These are phyloP conservation scores for Sarocladium brachiariae DNA, from an alignment of 2,329 filamentous ascomycete genomes.

Conservation along the genomic window DNA sequence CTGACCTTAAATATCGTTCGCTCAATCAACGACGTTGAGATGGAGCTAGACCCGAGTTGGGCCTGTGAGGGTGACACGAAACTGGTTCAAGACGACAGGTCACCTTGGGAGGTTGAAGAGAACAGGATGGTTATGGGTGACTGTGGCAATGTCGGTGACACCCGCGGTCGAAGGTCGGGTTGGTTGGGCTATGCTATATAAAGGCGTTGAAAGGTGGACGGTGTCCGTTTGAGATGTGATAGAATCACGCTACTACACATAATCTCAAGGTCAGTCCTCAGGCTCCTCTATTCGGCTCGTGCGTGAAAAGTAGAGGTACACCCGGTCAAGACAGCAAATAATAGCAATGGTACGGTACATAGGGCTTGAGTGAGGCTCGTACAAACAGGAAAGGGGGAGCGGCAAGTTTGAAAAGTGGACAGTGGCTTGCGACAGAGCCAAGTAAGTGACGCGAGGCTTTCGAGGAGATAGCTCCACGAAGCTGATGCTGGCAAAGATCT, in stretches of 20 bases:
- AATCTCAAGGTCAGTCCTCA: background rate
- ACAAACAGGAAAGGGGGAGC: background rate
- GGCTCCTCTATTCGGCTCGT: background rate
- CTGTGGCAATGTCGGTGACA: conserved; percentile 2
- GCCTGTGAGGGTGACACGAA: conserved; percentile 6
- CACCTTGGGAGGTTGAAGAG: background rate
- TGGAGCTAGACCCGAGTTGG: conserved; percentile 5
- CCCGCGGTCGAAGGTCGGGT: background rate
- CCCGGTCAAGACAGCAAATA: background rate
- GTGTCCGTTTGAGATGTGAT: background rate
- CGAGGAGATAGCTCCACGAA: too few relatives aligned
- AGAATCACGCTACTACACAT: background rate
- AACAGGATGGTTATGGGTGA: background rate
- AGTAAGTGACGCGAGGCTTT: too few relatives aligned
- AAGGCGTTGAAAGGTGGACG: background rate
- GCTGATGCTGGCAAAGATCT: background rate
- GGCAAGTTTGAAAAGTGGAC: conserved; percentile 5
- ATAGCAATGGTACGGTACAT: background rate
- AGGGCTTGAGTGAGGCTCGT: background rate
- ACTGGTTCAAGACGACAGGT: conserved; percentile 7
- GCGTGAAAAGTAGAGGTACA: background rate
- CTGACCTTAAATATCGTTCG: conserved; percentile 5
- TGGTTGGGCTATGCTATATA: conserved; percentile 7
- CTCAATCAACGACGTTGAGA: background rate
- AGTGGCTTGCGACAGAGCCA: too few relatives aligned